A percentile compares a stretch with the other conserved stretches of the same genome.
These are phyloP conservation scores for Leishmania turanica DNA, from an alignment of 208 protist genomes.

Conservation along the genomic window DNA sequence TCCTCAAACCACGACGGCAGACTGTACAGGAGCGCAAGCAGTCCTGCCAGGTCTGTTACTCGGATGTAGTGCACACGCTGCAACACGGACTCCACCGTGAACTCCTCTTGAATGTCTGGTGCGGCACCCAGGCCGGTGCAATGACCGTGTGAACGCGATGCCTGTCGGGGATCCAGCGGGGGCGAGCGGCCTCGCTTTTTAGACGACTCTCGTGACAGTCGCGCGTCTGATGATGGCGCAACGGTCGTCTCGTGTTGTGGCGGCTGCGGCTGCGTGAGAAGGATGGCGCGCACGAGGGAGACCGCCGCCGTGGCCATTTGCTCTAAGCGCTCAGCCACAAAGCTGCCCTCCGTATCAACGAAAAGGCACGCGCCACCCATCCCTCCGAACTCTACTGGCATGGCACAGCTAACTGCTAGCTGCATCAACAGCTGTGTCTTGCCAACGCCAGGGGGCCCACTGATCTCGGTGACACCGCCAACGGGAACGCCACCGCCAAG, in stretches of 20 bases:
- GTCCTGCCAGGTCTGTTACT: slow-evolving; percentile 51
- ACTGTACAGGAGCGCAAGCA: slow-evolving; percentile 65
- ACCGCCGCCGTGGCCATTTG: slow-evolving; percentile 79
- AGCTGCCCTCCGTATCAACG: slow-evolving; percentile 94
- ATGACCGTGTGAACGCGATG: no score
- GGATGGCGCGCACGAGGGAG: slow-evolving; percentile 26
- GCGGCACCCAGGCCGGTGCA: background rate
- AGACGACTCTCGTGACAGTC: background rate
- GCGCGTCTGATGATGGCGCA: background rate
- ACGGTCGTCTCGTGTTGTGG: background rate
- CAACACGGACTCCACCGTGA: slow-evolving; percentile 64
- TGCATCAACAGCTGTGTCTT: slow-evolving; percentile 94
- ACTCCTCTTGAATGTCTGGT: background rate
- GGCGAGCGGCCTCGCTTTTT: background rate
- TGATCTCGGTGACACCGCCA: slow-evolving; percentile 75
- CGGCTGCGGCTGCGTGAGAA: background rate
- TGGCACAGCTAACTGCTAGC: slow-evolving; percentile 73
- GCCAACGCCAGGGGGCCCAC: slow-evolving; percentile 88
- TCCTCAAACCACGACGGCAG: slow-evolving; percentile 16
- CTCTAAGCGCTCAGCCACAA: slow-evolving; percentile 68
- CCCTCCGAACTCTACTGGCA: slow-evolving; percentile 77
- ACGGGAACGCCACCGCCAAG: slow-evolving; percentile 76
- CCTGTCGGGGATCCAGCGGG: background rate
- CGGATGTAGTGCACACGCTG: slow-evolving; percentile 69
- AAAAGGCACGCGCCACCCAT: slow-evolving; percentile 72